These are phyloP conservation scores for Vitis hybrid DNA, from an alignment of 177 flowering plant species.

Conservation along the genomic window DNA sequence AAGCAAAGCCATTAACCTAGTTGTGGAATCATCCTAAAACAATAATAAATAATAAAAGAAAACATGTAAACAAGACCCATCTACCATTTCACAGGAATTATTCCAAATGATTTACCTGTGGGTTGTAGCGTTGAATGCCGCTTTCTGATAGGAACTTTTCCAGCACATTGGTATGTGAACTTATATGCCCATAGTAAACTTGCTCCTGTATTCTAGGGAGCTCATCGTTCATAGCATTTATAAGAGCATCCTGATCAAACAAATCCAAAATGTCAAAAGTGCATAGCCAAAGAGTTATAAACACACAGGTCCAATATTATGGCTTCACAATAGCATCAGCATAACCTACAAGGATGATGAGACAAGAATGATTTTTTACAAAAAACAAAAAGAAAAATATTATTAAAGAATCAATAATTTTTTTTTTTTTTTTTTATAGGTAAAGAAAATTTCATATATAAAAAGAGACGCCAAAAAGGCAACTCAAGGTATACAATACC, in stretches of 20 bases:
- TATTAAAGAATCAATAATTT: too few species aligned
- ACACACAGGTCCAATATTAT: neutral
- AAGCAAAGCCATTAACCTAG: neutral
- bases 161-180: conserved; percentile 73
- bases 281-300: neutral
- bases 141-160: conserved; percentile 84
- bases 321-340: neutral
- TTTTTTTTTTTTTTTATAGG: too few species aligned
- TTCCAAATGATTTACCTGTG: conserved; percentile 51
- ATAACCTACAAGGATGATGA: too few species aligned
- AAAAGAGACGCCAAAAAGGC: too few species aligned
- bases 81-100: neutral
- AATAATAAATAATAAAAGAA: neutral
- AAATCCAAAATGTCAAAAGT: conserved; percentile 9
- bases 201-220: conserved; percentile 96
- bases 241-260: conserved; percentile 64
- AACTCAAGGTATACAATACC: too few species aligned
- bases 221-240: conserved; percentile 95
- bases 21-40: neutral
- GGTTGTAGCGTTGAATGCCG: conserved; percentile 85
- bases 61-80: neutral
- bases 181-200: conserved; percentile 94
- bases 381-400: too few species aligned
- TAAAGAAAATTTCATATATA: too few species aligned
- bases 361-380: too few species aligned